Evolutionary conservation across 306 rosid genomes (phyloP).

Genomic region (Rubus parviflorus): DNA sequence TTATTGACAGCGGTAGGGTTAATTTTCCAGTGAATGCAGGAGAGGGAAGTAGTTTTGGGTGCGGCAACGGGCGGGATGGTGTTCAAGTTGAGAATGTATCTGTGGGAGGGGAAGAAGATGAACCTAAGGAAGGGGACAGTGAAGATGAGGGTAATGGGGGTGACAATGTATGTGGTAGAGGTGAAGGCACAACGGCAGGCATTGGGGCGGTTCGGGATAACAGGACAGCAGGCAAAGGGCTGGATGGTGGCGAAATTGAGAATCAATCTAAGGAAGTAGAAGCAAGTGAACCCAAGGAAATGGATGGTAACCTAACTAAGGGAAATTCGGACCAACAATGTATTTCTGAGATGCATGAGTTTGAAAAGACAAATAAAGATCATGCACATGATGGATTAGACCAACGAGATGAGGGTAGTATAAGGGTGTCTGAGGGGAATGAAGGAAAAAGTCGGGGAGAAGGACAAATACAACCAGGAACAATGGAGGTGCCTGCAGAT

Average conservation of each 20-base stretch:
- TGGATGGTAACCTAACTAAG: background rate
- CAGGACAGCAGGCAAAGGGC: background rate
- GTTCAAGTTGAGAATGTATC: constrained; percentile 2
- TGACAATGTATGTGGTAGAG: constrained; percentile 15
- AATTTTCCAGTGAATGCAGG: background rate
- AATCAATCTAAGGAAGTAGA: background rate
- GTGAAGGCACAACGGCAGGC: constrained; percentile 12
- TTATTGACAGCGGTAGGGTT: constrained; percentile 24
- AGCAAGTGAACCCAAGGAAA: background rate
- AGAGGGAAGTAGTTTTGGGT: background rate
- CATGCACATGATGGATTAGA: constrained; percentile 17
- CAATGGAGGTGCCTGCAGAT: constrained; percentile 18
- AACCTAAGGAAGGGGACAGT: constrained; percentile 13
- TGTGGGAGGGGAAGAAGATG: constrained; percentile 21
- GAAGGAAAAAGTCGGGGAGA: constrained; percentile 17
- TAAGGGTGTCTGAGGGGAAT: constrained; percentile 14
- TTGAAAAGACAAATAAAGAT: constrained; percentile 12
- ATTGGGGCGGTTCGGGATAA: constrained; percentile 23
- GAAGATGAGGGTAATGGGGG: constrained; percentile 22
- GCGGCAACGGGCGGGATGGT: background rate
- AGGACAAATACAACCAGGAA: constrained; percentile 23
- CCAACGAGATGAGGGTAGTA: constrained; percentile 19
- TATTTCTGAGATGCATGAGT: background rate
- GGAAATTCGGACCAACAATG: background rate
- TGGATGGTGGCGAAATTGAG: background rate